Conservation (phyloP, 2,329 filamentous ascomycete species). For the Paraphaeosphaeria sporulosa region DNA sequence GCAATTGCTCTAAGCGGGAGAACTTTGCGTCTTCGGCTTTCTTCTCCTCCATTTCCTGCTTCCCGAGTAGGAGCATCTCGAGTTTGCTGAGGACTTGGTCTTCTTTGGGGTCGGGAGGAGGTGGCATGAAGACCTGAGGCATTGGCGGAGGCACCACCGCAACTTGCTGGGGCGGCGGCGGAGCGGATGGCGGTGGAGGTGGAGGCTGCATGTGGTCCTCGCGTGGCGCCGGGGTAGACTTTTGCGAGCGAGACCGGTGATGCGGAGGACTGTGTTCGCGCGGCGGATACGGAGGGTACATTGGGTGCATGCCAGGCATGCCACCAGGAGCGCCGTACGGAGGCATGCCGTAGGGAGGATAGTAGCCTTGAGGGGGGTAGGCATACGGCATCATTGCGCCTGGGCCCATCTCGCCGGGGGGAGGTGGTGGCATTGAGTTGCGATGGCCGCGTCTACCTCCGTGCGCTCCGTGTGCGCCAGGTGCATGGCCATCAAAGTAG, state of each 20-base stretch:
- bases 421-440: conserved; percentile 44
- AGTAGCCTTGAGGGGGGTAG: conserved; percentile 33
- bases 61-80: conserved; percentile 26
- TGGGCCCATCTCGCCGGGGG: conserved; percentile 41
- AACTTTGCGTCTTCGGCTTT: conserved; percentile 47
- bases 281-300: conserved; percentile 37
- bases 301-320: conserved; percentile 35
- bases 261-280: conserved; percentile 30
- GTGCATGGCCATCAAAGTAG: conserved; percentile 46
- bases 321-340: conserved; percentile 37
- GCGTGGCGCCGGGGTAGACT: conserved; percentile 37
- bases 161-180: conserved; percentile 28
- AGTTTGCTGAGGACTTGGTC: conserved; percentile 43
- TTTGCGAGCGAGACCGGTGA: conserved; percentile 38
- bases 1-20: conserved; percentile 45
- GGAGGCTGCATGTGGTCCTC: conserved; percentile 26
- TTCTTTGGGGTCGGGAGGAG: conserved; percentile 33
- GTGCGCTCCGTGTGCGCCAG: conserved; percentile 20
- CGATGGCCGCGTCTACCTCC: conserved; percentile 36
- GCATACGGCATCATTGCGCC: conserved; percentile 48
- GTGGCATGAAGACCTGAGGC: conserved; percentile 21
- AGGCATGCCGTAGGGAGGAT: conserved; percentile 39
- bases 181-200: conserved; percentile 32
- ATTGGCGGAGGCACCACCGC: conserved; percentile 20
- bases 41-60: conserved; percentile 38